These are phyloP conservation scores for Antarctomyces pellizariae DNA, from an alignment of 495 filamentous ascomycete genomes.

Conservation along the genomic window DNA sequence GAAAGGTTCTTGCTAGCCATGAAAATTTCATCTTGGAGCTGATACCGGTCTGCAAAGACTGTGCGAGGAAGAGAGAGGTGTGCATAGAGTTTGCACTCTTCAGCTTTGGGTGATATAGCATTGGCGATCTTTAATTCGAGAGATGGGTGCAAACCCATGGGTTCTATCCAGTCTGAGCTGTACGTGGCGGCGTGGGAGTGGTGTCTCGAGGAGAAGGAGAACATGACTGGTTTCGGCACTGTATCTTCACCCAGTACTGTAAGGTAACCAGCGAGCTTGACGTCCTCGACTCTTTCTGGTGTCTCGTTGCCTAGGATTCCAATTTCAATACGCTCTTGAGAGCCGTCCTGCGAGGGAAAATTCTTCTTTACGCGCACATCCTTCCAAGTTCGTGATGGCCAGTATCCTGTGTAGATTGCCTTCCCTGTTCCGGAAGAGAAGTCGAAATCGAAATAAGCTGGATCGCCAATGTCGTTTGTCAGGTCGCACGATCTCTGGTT, in stretches of 20 bases:
- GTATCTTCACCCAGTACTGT: constrained; percentile 55
- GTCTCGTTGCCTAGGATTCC: constrained; percentile 53
- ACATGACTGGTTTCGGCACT: constrained; percentile 43
- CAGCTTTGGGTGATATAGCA: constrained; percentile 16
- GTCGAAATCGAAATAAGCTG: constrained; percentile 7
- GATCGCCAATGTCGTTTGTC: not conserved
- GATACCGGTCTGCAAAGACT: constrained; percentile 75
- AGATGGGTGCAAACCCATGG: constrained; percentile 75
- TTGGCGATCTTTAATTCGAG: constrained; percentile 33
- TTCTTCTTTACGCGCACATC: too few species aligned
- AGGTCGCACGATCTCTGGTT: too few species aligned
- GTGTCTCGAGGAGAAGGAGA: constrained; percentile 81
- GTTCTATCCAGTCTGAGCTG: constrained; percentile 31
- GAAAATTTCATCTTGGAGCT: constrained; percentile 49
- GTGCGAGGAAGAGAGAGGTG: constrained; percentile 70
- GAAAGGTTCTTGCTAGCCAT: constrained; percentile 52
- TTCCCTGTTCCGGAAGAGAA: constrained; percentile 5
- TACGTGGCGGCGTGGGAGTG: constrained; percentile 27
- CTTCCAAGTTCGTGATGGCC: constrained; percentile 4
- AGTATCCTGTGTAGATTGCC: constrained; percentile 2
- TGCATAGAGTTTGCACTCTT: constrained; percentile 46
- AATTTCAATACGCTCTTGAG: constrained; percentile 36
- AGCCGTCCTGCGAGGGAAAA: constrained; percentile 11
- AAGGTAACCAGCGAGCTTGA: constrained; percentile 58
- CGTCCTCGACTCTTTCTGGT: constrained; percentile 34